Evolutionary conservation across 176 grass and related monocot genomes (phyloP), one percentile per base, ranked within the genome.

Genomic region (Typha latifolia): DNA sequence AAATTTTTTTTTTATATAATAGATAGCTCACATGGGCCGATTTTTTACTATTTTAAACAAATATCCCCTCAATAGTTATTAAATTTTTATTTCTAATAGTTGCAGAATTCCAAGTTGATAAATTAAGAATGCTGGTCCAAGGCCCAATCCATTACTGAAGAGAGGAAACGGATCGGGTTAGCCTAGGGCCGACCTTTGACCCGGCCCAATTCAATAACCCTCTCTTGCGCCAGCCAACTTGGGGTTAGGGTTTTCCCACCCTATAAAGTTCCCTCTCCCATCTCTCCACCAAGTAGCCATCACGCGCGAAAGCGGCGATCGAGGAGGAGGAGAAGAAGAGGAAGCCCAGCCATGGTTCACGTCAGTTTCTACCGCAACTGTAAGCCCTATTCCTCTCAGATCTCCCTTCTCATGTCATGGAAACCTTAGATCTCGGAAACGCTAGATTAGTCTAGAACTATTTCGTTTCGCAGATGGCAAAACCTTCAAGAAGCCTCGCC

Each of bases 331-430:
- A 61, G 72, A 70, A 69, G 72, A 29, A 72, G 26, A 49, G 18
- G 37, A 29, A 21, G 32, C 22, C 26, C 66, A 55, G 59, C 69
- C 50, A 76, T 96, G 82, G 85, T 88, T 61, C 81, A 75, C 74
- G 85, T 88, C 61, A 81, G 3, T 69, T 81, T 88, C 77, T 84
- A 88, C 47, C 78, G 81, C 53, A 88, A 88, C 78, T 85, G 85
- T 89, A 81, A 84, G 74, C 14, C 1, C 0, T 59, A 59, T 1
- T 49, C 4, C 16, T 51, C 27, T 7, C 48, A 15, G 4, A n/a
- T 64, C 20, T 23, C 32, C 29, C 12, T 62, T 7, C 4, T 15
- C 12, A 67, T 34, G 12, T 63, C 56, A 5, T 55, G 51, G 51
- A 55, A 55, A 55, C 13, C 51, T 12, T 53, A 53, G 51, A 53